Percentiles rank a stretch among this genome's conserved stretches.
Evolutionary conservation across 495 filamentous ascomycete genomes (phyloP).

Genomic region (Neurospora pannonica): DNA sequence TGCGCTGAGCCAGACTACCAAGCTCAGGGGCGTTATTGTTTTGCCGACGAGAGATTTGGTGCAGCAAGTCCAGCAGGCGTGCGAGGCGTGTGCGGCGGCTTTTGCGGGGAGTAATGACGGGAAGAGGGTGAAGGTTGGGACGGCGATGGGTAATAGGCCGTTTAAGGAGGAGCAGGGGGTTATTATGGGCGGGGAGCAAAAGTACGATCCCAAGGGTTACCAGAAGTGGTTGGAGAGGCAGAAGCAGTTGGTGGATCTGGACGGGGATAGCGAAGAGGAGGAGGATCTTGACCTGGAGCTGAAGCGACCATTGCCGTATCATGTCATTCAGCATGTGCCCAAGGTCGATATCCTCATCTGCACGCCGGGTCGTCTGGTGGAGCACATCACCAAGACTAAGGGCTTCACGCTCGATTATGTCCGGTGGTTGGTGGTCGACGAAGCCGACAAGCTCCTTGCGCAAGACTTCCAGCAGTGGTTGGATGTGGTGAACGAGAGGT

Average conservation of each 20-base stretch:
- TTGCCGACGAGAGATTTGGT: conserved; percentile 88
- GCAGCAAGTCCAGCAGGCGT: conserved; percentile 64
- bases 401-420: conserved; percentile 69
- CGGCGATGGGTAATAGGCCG: conserved; percentile 67
- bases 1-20: conserved; percentile 45
- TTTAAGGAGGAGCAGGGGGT: conserved; percentile 64
- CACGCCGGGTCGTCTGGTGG: conserved; percentile 86
- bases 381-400: conserved; percentile 74
- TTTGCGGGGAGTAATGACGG: conserved; percentile 35
- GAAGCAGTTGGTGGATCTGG: conserved; percentile 6
- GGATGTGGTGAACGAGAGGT: conserved; percentile 54
- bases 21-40: conserved; percentile 67
- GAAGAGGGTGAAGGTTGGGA: conserved; percentile 63
- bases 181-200: conserved; percentile 53
- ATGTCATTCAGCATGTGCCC: conserved; percentile 53
- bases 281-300: background rate
- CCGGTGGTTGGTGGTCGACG: conserved; percentile 84
- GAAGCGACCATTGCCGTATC: conserved; percentile 41
- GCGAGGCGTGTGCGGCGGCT: conserved; percentile 51
- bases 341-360: conserved; percentile 84
- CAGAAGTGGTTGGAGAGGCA: conserved; percentile 15
- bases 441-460: conserved; percentile 84
- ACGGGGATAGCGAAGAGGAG: conserved; percentile 15
- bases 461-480: conserved; percentile 93
- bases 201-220: conserved; percentile 29